Base-by-base conservation (phyloP, 805 yeast genomes). In the Sugiyamaella boreocaroliniensis region DNA sequence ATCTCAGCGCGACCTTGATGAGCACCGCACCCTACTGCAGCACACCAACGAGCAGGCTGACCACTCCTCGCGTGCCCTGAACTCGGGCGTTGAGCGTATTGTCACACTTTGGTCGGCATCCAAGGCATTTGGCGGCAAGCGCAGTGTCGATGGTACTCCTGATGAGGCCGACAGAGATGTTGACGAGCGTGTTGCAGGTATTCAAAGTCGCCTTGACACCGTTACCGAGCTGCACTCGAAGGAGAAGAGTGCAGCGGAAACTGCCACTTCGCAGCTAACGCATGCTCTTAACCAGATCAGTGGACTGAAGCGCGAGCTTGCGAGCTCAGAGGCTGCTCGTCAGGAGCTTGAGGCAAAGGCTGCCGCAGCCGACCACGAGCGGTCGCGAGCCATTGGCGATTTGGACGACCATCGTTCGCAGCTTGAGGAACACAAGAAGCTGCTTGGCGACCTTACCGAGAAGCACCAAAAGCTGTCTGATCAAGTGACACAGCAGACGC, bases 211-310 rank as follows among this genome's bases (percentile, higher is more conserved):
- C 19, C 47, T 49, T 43, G 59, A 43, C 4, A 50, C 46, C 1
- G 47, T 48, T 14, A 51, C 19, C 15, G 50, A 53, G 47, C 59
- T 41, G 41, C 59, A 51, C 46, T 64, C 61, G 52, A 42, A 58
- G 29, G 69, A 67, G 49, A 55, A 55, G 57, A 51, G 50, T 8
- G 70, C 70, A 2, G 62, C 64, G 12, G 67, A 60, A 16, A 55
- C 55, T 42, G 65, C 68, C 7, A 61, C 65, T 1, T 49, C 43
- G 16, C 61, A 64, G n/a, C 50, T 62, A 10, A 41, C 56, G 1
- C 54, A 16, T 14, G 53, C 58, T 4, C 40, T 58, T 19, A 48
- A 53, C 26, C 59, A 57, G 47, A 43, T 61, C 15, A 48, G 55
- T n/a, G 48, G 42, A 12, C 48, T 63, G 32, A 61, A 61, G 55